A percentile compares a stretch with the other conserved stretches of the same genome.
Evolutionary conservation across 2,329 filamentous ascomycete genomes (phyloP).

Genomic region (Tothia fuscella): DNA sequence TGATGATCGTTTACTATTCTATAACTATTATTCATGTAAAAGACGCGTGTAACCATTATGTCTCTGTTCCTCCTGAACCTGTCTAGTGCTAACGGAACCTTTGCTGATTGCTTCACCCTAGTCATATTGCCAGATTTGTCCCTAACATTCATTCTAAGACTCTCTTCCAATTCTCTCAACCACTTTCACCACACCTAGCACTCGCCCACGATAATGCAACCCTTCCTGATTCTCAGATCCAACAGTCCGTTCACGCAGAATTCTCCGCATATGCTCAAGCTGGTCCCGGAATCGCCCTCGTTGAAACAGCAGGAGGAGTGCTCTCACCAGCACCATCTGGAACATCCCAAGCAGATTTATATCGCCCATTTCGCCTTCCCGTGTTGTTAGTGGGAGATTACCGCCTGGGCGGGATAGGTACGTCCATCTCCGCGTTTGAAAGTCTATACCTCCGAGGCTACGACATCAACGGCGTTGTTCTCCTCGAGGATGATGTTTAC

Average conservation of each 20-base stretch:
- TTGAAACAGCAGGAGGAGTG: conserved; percentile 75
- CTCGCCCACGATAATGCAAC: conserved; percentile 29
- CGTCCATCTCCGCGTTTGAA: conserved; percentile 70
- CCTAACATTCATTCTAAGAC: conserved; percentile 45
- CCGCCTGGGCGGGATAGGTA: conserved; percentile 65
- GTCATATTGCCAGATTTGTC: conserved; percentile 52
- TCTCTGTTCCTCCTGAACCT: too few species aligned
- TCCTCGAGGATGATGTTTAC: conserved; percentile 56
- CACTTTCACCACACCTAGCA: conserved; percentile 68
- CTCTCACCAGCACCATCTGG: conserved; percentile 69
- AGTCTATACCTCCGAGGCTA: conserved; percentile 68
- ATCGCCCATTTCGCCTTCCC: conserved; percentile 60
- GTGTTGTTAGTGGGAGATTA: conserved; percentile 64
- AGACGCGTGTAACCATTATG: too few species aligned
- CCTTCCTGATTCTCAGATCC: conserved; percentile 11
- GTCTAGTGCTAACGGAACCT: too few species aligned
- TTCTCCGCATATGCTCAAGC: conserved; percentile 29
- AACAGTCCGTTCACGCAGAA: conserved; percentile 26
- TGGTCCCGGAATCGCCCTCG: conserved; percentile 48
- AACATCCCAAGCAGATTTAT: conserved; percentile 65
- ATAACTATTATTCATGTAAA: too few species aligned
- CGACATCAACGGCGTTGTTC: conserved; percentile 55
- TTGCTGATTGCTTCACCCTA: conserved; percentile 22
- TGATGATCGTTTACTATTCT: too few species aligned
- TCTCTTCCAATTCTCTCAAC: conserved; percentile 59